Evolutionary conservation across 1,284 basidiomycete genomes (phyloP), one percentile per base, ranked within the genome.

Genomic region (Sanghuangporus sanghuang): DNA sequence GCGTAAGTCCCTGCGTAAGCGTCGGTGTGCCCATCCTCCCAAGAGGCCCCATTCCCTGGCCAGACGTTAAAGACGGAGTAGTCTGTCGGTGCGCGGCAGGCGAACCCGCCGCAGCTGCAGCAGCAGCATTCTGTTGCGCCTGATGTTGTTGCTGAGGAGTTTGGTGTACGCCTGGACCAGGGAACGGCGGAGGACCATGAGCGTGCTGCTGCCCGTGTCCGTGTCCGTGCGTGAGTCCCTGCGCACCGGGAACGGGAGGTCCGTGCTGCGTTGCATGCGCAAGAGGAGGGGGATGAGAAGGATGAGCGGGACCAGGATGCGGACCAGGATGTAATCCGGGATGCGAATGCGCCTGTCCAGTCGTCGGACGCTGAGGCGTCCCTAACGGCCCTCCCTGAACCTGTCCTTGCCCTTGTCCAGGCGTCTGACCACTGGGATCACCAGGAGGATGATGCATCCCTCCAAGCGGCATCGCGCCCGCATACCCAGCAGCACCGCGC

Each of bases 311-410:
- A 4, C 27, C 27, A n/a, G 44, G 44, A 46, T n/a, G 11, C 2
- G 44, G 16, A 11, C 44, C 44, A 21, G 54, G 39, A 6, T 12
- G 23, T 42, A 11, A 50, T 1, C 42, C 53, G 18, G 39, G 39
- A 49, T 54, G 36, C 18, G 49, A 12, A 39, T 42, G 44, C 49
- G 49, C 32, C 18, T 50, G 61, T 38, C 57, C 23, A 21, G 38
- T 60, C 39, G 57, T 40, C 14, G 63, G 50, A 12, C 63, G 57
- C 49, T 64, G 57, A 5, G 63, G 63, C 9, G 56, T n/a, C 4
- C 42, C 57, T 23, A 59, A 18, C 57, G 57, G 46, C 11, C 50
- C 49, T 21, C 59, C 59, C 36, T 23, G 49, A 4, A 21, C 35
- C 21, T 23, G 23, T 11, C 12, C 40, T 35, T 23, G 36, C 18